These are phyloP conservation scores for Chenopodium quinoa DNA, from an alignment of 148 eudicot species.

Conservation along the genomic window DNA sequence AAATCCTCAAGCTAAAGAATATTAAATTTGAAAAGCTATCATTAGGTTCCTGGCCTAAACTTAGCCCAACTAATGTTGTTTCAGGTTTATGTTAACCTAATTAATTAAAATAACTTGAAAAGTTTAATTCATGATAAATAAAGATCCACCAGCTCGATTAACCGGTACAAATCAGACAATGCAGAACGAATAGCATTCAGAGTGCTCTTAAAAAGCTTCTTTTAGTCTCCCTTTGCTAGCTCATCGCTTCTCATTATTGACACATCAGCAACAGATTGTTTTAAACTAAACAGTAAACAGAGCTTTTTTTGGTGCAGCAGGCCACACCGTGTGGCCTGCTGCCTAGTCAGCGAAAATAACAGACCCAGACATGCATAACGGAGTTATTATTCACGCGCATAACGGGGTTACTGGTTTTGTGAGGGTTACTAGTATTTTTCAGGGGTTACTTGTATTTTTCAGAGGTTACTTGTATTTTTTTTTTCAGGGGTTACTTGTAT, in stretches of 20 bases:
- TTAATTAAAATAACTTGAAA: neutral
- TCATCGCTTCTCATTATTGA: neutral
- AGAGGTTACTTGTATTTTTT: too few species aligned
- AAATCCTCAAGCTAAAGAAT: neutral
- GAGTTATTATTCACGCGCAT: too few species aligned
- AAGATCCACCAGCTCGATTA: neutral
- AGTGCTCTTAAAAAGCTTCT: too few species aligned
- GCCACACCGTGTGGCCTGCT: too few species aligned
- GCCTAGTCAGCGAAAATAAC: too few species aligned
- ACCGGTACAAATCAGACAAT: neutral
- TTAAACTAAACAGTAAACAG: neutral
- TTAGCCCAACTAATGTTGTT: neutral
- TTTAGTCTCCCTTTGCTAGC: too few species aligned
- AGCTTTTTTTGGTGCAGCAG: too few species aligned
- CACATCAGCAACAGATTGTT: neutral
- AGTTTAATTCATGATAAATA: neutral
- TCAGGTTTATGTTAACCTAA: neutral
- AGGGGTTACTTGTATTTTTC: too few species aligned
- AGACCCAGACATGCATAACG: too few species aligned
- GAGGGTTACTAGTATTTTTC: too few species aligned
- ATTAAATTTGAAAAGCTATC: neutral
- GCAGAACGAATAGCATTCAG: neutral
- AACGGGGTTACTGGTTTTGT: too few species aligned
- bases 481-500: too few species aligned
- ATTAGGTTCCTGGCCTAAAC: neutral